A percentile compares a stretch with the other conserved stretches of the same genome.
These are phyloP conservation scores for Casuarina equisetifolia DNA, from an alignment of 306 rosid species.

Conservation along the genomic window DNA sequence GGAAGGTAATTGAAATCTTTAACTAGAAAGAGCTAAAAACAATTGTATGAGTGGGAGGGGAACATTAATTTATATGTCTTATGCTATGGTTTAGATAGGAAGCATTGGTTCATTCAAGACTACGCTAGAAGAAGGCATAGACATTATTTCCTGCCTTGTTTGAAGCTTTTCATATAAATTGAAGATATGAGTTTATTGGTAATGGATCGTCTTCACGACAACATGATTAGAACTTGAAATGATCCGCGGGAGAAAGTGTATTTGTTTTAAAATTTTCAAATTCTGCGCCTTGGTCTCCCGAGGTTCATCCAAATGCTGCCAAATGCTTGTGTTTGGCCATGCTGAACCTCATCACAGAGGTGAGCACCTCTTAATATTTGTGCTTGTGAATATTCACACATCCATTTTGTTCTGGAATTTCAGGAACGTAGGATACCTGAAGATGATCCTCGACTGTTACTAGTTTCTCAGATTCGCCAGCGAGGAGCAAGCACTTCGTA, in stretches of 20 bases:
- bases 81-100: neutral
- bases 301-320: neutral
- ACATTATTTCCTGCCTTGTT: neutral
- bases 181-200: neutral
- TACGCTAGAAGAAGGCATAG: neutral
- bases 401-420: slow-evolving; percentile 14
- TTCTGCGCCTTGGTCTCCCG: neutral
- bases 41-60: neutral
- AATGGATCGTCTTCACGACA: neutral
- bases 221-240: neutral
- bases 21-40: neutral
- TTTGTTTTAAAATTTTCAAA: neutral
- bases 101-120: neutral
- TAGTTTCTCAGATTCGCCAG: slow-evolving; percentile 40
- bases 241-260: neutral
- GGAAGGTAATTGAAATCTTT: neutral
- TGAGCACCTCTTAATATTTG: slow-evolving; percentile 1
- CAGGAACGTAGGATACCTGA: slow-evolving; percentile 80
- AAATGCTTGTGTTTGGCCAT: neutral
- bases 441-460: slow-evolving; percentile 74
- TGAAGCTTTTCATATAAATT: neutral
- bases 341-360: neutral
- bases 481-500: too few species aligned
- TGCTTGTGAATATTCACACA: neutral
- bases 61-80: neutral